phyloP scores from a whole-genome alignment of 2,329 filamentous ascomycete species.

The Aureobasidium musti region DNA sequence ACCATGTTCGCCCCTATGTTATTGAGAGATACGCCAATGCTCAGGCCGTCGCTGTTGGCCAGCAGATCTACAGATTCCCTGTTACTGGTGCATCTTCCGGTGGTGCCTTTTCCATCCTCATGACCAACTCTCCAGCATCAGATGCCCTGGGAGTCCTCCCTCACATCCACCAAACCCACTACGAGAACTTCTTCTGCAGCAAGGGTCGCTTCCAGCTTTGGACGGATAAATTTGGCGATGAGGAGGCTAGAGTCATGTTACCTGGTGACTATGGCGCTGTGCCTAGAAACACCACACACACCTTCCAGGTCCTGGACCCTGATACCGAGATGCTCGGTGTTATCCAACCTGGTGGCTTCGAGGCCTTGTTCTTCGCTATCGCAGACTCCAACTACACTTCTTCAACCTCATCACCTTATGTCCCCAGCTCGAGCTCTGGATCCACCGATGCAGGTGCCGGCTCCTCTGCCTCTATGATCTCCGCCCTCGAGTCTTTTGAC shows the following conservation, averaged over 20 bases:
- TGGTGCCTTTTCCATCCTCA: slow-evolving; percentile 50
- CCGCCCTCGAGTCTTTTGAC: slow-evolving; percentile 46
- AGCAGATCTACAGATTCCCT: slow-evolving; percentile 47
- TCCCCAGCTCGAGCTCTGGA: slow-evolving; percentile 39
- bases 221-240: slow-evolving; percentile 42
- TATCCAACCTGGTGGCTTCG: slow-evolving; percentile 53
- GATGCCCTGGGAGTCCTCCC: slow-evolving; percentile 47
- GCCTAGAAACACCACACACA: slow-evolving; percentile 48
- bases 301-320: slow-evolving; percentile 53
- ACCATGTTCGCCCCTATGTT: slow-evolving; percentile 43
- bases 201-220: slow-evolving; percentile 53
- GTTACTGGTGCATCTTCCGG: slow-evolving; percentile 51
- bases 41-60: slow-evolving; percentile 42
- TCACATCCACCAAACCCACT: slow-evolving; percentile 48
- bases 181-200: slow-evolving; percentile 53
- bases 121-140: slow-evolving; percentile 45
- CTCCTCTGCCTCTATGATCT: slow-evolving; percentile 41
- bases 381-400: slow-evolving; percentile 43
- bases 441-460: slow-evolving; percentile 35
- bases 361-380: slow-evolving; percentile 45
- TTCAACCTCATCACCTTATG: slow-evolving; percentile 43
- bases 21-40: slow-evolving; percentile 42
- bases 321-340: slow-evolving; percentile 53
- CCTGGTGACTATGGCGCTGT: slow-evolving; percentile 50
- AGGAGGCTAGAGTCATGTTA: slow-evolving; percentile 45